Evolutionary conservation across 2,329 filamentous ascomycete species (phyloP).

Genomic region (Apiospora hydei): DNA sequence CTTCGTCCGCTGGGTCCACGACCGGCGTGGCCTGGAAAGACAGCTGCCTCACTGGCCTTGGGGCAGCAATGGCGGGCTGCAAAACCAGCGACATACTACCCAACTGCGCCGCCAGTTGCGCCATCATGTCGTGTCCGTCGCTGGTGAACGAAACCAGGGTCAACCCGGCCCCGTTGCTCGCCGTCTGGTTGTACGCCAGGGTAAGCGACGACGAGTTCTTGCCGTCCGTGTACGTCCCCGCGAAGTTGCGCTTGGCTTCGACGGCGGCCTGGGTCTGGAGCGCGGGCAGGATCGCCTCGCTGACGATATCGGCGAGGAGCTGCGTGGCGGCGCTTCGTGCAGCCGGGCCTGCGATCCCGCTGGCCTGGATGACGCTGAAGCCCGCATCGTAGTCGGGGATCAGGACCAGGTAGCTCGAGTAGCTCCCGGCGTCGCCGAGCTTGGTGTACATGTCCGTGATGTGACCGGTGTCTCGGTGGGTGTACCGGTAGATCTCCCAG

Average conservation of each 20-base stretch:
- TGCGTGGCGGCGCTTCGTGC: conserved; percentile 25
- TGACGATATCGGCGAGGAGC: conserved; percentile 40
- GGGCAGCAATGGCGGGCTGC: conserved; percentile 27
- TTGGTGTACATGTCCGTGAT: conserved; percentile 47
- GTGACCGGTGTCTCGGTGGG: conserved; percentile 31
- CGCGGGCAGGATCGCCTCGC: conserved; percentile 35
- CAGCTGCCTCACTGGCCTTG: conserved; percentile 26
- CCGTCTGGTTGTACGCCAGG: conserved; percentile 33
- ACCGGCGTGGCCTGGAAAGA: conserved; percentile 30
- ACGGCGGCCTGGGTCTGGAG: conserved; percentile 38
- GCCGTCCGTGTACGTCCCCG: conserved; percentile 35
- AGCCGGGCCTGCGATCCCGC: conserved; percentile 24
- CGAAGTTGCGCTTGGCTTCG: conserved; percentile 37
- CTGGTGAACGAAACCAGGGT: conserved; percentile 32
- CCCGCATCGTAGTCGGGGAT: conserved; percentile 45
- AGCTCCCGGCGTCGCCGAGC: conserved; percentile 41
- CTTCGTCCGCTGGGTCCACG: not conserved
- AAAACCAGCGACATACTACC: conserved; percentile 28
- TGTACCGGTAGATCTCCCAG: conserved; percentile 48
- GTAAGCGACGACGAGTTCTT: conserved; percentile 29
- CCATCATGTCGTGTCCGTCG: conserved; percentile 27
- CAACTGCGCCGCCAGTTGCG: not conserved
- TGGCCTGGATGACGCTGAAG: conserved; percentile 43
- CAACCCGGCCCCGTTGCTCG: conserved; percentile 31
- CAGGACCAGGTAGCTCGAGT: conserved; percentile 43